phyloP scores from a whole-genome alignment of 345 rosid genomes.

The Euphorbia lathyris region DNA sequence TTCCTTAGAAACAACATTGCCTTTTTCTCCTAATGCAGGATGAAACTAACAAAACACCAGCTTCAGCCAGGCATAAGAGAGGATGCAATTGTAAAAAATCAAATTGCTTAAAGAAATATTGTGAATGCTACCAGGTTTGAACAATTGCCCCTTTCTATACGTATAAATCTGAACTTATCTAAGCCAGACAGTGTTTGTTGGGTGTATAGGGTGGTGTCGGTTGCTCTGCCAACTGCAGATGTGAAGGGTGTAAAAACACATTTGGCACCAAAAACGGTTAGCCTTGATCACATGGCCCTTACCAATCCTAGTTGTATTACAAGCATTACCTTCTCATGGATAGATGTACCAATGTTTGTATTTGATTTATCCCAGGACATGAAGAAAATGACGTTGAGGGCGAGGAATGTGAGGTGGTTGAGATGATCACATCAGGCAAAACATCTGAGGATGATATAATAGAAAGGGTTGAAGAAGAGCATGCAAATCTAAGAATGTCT shows the following conservation, averaged over 20 bases:
- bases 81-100: constrained; percentile 88
- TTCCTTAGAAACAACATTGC: neutral
- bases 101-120: constrained; percentile 70
- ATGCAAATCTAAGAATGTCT: constrained; percentile 24
- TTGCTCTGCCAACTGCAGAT: constrained; percentile 68
- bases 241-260: constrained; percentile 60
- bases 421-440: constrained; percentile 19
- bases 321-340: neutral
- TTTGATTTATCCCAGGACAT: constrained; percentile 18
- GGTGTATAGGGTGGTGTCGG: constrained; percentile 58
- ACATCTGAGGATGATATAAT: constrained; percentile 1
- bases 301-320: neutral
- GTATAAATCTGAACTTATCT: constrained; percentile 12
- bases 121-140: constrained; percentile 74
- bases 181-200: constrained; percentile 20
- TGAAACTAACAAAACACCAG: constrained; percentile 58
- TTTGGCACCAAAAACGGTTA: constrained; percentile 48
- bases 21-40: constrained; percentile 34
- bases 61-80: constrained; percentile 68
- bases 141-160: constrained; percentile 9
- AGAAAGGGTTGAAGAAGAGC: constrained; percentile 26
- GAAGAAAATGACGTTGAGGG: constrained; percentile 28
- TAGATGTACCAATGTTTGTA: neutral
- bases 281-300: constrained; percentile 11
- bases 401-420: constrained; percentile 25